phyloP scores from a whole-genome alignment of 2,329 filamentous ascomycete genomes.

The Aaosphaeria arxii region DNA sequence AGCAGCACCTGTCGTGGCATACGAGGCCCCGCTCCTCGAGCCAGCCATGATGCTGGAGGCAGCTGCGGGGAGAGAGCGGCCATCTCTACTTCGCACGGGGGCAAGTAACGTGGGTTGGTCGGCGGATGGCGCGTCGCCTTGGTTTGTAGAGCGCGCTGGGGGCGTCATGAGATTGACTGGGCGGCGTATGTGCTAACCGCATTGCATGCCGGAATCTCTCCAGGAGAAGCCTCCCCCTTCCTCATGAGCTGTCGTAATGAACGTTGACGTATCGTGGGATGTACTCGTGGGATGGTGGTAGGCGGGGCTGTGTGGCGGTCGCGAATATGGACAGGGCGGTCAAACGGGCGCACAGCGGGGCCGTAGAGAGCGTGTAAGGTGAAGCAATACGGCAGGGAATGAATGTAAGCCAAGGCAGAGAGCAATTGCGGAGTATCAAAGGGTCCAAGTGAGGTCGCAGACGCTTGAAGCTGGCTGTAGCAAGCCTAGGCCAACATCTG shows the following conservation, averaged over 20 bases:
- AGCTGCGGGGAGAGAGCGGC: conserved; percentile 53
- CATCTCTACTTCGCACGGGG: conserved; percentile 49
- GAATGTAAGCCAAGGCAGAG: conserved; percentile 2
- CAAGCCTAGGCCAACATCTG: conserved; percentile 1
- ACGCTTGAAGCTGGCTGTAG: background rate
- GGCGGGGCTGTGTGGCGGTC: background rate
- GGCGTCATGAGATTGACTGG: conserved; percentile 43
- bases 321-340: conserved; percentile 7
- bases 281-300: conserved; percentile 8
- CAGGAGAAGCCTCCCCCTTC: conserved; percentile 23
- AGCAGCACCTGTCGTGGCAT: conserved; percentile 63
- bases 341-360: conserved; percentile 7
- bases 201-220: conserved; percentile 33
- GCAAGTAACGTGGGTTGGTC: conserved; percentile 42
- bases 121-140: conserved; percentile 28
- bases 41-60: conserved; percentile 55
- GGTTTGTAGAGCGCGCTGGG: conserved; percentile 40
- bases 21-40: conserved; percentile 62
- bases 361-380: conserved; percentile 8
- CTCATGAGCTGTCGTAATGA: conserved; percentile 29
- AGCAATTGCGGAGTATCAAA: background rate
- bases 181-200: conserved; percentile 34
- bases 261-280: conserved; percentile 6
- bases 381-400: background rate
- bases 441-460: conserved; percentile 1